Base-by-base conservation (phyloP, 495 filamentous ascomycete genomes). In the Apodospora peruviana region DNA sequence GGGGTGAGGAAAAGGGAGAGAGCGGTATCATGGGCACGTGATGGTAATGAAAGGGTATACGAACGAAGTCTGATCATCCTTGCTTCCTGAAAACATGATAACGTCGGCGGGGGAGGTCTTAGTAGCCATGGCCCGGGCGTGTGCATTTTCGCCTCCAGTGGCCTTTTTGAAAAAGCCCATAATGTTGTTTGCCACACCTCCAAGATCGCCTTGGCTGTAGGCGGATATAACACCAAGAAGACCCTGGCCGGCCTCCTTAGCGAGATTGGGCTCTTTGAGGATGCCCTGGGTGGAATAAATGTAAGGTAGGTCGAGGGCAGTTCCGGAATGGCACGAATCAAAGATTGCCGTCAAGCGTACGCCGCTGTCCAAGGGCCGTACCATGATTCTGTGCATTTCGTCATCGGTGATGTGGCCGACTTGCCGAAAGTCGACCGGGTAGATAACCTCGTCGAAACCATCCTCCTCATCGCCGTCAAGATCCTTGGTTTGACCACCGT, bases 321-420 rank as follows among this genome's bases (percentile, higher is more conserved):
- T 95, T 54, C 93, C 93, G 3, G 91, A 96, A 69, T 98, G 93
- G 72, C 93, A 98, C n/a, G 91, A 96, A 70, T 98, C 93, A 73
- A 98, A 98, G 66, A 98, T 97, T 37, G 93, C 93, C 1, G 93
- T 98, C 43, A 98, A 74, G 27, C 93, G 84, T 19, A 96, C 91
- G 49, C 93, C 93, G 10, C 87, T 77, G 54, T 78, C 77, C 12
- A 98, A 74, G 8, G 88, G 82, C 38, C 72, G 73, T 41, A 98
- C 93, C 90, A 98, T 94, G 65, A 97, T 96, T 45, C 86, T 78
- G 64, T 98, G 93, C 90, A 98, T 95, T 71, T 97, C 91, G 58
- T 98, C 93, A 64, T 98, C 93, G 48, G 94, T 90, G 56, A 98
- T 96, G 65, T 96, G 93, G 3, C 93, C 93, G 36, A 85, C 84